Evolutionary conservation across 306 rosid species (phyloP), one percentile per base, ranked within the genome.

Genomic region (Vicia villosa): DNA sequence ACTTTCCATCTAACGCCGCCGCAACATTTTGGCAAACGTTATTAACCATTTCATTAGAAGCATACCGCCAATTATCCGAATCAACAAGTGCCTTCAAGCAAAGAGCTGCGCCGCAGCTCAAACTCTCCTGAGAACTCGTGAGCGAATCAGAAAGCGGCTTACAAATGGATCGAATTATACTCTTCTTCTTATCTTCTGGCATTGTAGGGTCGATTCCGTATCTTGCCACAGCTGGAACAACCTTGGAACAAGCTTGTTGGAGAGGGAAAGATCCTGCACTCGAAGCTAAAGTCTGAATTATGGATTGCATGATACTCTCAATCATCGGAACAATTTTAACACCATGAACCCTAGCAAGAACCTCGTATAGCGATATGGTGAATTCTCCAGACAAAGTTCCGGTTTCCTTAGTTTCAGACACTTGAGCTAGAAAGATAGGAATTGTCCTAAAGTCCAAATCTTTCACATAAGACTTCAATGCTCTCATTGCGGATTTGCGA

Each of bases 31-130:
- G 98, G 74, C 98, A 94, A 54, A 90, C 96, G 75, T 80, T 85
- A 55, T 87, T 90, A 30, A 88, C 92, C 89, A 88, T 85, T 70
- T 94, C 98, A 72, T 85, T 83, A 0, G 97, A 87, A 59, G 94
- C 90, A 37, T 86, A 94, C 45, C 96, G 85, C 98, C 98, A 90
- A 64, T 90, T 94, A 73, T 94, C 98, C 0, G 98, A 85, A 73
- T 90, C 94, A 57, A 88, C 92, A 28, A 94, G 92, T 9, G 97
- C 90, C 67, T 71, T 94, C 75, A 94, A 77, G 79, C 95, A 94
- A 57, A 94, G 88, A 63, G 97, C 96, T 0, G 96, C 92, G 0
- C 95, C 98, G 0, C 87, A 83, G 63, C 96, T 81, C 68, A 94
- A 84, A 79, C 92, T 76, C 79, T 88, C 96, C 59, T 80, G 94